Conservation (phyloP, 2,329 filamentous ascomycete species). For the Pestalotiopsis fici region DNA sequence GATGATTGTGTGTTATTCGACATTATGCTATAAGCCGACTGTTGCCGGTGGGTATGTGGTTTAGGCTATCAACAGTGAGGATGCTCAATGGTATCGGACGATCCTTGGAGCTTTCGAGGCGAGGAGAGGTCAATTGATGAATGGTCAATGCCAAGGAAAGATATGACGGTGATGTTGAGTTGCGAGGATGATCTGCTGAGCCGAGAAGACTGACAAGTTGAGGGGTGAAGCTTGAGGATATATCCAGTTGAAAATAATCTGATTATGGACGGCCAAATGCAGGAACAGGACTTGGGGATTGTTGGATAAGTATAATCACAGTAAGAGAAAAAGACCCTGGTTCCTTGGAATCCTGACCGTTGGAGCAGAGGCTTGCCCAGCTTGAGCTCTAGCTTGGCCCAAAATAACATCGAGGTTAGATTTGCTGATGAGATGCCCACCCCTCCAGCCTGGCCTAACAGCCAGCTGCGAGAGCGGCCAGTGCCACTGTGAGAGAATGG, state of each 20-base stretch:
- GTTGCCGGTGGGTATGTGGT: background rate
- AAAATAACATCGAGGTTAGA: background rate
- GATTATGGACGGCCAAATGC: background rate
- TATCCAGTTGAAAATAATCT: background rate
- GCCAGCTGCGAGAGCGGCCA: background rate
- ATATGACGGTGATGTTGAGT: background rate
- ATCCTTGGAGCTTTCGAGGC: background rate
- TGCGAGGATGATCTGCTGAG: background rate
- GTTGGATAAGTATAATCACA: background rate
- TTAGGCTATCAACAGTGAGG: background rate
- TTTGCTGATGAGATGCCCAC: background rate
- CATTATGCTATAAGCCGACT: background rate
- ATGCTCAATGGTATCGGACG: background rate
- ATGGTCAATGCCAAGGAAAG: background rate
- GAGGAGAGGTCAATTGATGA: background rate
- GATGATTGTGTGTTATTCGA: constrained; percentile 1
- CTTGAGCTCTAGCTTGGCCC: background rate
- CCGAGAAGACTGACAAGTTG: background rate
- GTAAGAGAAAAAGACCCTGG: background rate
- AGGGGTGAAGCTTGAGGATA: background rate
- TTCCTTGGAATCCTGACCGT: background rate
- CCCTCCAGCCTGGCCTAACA: background rate
- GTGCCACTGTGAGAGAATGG: background rate
- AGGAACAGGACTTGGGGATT: background rate
- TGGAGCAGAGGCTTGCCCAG: background rate